A percentile compares a stretch with the other conserved stretches of the same genome.
phyloP scores from a whole-genome alignment of 83 land plant species.

The Picea engelmannii region DNA sequence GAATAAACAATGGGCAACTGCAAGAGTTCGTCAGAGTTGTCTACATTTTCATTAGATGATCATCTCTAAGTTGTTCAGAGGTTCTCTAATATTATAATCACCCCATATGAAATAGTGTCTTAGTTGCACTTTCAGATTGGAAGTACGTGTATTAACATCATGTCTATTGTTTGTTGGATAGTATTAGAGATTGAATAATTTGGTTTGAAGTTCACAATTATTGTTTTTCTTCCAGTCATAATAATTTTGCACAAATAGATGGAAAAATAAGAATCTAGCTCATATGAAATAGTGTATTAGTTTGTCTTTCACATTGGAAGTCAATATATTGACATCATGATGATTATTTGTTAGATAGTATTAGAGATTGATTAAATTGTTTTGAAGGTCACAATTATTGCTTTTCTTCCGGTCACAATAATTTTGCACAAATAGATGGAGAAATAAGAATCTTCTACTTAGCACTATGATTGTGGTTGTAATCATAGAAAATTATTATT shows the following conservation, averaged over 20 bases:
- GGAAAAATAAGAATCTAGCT: no score
- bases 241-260: no score
- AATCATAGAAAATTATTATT: background rate
- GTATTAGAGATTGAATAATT: no score
- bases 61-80: background rate
- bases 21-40: no score
- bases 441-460: background rate
- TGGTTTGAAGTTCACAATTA: no score
- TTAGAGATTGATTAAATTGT: background rate
- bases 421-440: conserved; percentile 6
- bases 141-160: no score
- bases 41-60: no score
- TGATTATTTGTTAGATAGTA: background rate
- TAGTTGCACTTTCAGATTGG: no score
- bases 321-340: background rate
- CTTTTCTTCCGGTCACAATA: background rate
- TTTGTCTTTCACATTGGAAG: background rate
- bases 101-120: background rate
- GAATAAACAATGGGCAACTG: no score
- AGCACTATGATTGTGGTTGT: background rate
- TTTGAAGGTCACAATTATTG: background rate
- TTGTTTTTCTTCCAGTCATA: no score
- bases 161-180: no score
- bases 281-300: background rate
- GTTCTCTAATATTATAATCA: background rate